A percentile compares a stretch with the other conserved stretches of the same genome.
Conservation (phyloP, 1,284 basidiomycete species). For the Testicularia cyperi region DNA sequence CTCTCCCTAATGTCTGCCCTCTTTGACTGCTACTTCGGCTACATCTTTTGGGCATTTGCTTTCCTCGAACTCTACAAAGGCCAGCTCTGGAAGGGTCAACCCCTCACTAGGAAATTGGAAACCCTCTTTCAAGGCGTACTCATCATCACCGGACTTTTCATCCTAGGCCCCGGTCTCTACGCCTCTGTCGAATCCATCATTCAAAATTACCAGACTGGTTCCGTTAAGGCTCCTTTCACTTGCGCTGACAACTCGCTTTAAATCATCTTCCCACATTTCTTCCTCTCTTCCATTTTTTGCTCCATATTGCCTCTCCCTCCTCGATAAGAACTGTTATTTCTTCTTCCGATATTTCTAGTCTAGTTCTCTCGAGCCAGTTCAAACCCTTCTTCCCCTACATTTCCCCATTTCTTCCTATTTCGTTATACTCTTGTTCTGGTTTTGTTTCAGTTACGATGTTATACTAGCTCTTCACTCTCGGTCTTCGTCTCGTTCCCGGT, state of each 20-base stretch:
- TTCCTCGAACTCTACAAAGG: slow-evolving; percentile 62
- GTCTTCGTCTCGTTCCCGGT: too few species aligned
- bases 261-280: background rate
- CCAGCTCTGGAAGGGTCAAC: slow-evolving; percentile 47
- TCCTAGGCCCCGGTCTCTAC: slow-evolving; percentile 63
- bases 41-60: slow-evolving; percentile 63
- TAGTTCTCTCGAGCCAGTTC: too few species aligned
- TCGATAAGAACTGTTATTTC: too few species aligned
- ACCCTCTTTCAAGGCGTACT: slow-evolving; percentile 61
- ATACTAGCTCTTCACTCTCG: too few species aligned
- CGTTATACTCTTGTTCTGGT: too few species aligned
- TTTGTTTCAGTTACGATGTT: too few species aligned
- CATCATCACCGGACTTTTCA: slow-evolving; percentile 61
- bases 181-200: slow-evolving; percentile 63
- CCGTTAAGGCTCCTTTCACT: slow-evolving; percentile 44
- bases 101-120: slow-evolving; percentile 39
- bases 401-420: too few species aligned
- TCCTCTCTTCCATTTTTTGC: too few species aligned
- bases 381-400: too few species aligned
- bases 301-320: too few species aligned
- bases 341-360: too few species aligned
- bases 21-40: slow-evolving; percentile 60
- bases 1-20: slow-evolving; percentile 61
- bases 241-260: slow-evolving; percentile 47
- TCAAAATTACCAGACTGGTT: slow-evolving; percentile 58